Evolutionary conservation across 2,329 filamentous ascomycete species (phyloP), one percentile per base, ranked within the genome.

Genomic region (Aspergillus pseudoglaucus): DNA sequence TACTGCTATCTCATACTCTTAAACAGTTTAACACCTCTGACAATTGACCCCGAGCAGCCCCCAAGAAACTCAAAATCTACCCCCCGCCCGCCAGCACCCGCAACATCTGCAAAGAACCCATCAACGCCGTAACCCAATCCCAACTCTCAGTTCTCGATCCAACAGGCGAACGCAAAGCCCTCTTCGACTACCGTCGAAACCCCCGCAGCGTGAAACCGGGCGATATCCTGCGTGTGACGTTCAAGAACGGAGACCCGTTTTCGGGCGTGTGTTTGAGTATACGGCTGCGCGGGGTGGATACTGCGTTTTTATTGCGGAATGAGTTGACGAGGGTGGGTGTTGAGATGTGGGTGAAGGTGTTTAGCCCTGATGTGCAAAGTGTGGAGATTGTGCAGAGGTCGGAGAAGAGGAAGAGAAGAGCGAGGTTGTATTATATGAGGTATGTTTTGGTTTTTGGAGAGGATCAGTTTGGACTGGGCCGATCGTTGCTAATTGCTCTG

Each of bases 341-440:
- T 51, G 93, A 98, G 79, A 93, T 95, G 88, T 95, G 89, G 84
- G 90, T 87, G 72, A 98, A 98, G 77, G 78, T 97, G 50, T 97
- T 93, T 76, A 88, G 83, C 64, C 91, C 91, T 51, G 86, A 88
- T 64, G 85, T 97, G 27, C 83, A 87, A 65, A 88, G 88, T 54
- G 89, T 98, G 62, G 91, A 98, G 73, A 85, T 98, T 59, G 87
- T 97, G 69, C 88, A 95, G 81, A 78, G 91, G 60, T 80, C 82
- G 54, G 79, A 81, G 63, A 93, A 90, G 84, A 82, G 89, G 68
- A 88, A 89, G 56, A 84, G 90, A 66, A 82, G 93, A 61, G 91
- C 90, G 22, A 79, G 89, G 58, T 76, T 98, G 68, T 95, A 88
- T 61, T 97, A 91, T 70, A 87, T 98, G 86, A 81, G 90, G 69